Percentiles rank a stretch among this genome's conserved stretches.
These are phyloP conservation scores for Phytophthora sojae DNA, from an alignment of 352 stramenopile species.

Conservation along the genomic window DNA sequence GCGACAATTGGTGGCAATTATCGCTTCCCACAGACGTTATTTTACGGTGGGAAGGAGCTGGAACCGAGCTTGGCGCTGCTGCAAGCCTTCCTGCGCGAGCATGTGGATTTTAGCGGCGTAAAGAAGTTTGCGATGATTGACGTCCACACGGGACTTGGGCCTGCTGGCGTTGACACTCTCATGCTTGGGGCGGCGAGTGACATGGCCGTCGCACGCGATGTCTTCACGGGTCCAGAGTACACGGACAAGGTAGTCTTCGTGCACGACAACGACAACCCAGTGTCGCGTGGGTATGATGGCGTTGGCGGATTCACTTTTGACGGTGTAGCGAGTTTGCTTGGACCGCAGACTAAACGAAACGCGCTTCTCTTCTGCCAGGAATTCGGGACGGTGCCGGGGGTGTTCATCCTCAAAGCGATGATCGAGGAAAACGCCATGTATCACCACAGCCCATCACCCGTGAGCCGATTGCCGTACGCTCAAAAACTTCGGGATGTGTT, in stretches of 20 bases:
- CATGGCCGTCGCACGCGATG: constrained; percentile 35
- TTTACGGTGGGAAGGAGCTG: constrained; percentile 84
- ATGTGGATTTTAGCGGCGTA: constrained; percentile 52
- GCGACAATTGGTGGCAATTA: constrained; percentile 92
- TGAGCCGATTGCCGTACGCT: constrained; percentile 59
- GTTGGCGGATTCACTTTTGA: constrained; percentile 52
- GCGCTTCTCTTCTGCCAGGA: constrained; percentile 64
- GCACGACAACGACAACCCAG: constrained; percentile 40
- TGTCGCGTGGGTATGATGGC: constrained; percentile 65
- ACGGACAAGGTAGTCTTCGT: constrained; percentile 41
- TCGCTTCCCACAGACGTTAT: constrained; percentile 81
- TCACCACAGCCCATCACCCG: constrained; percentile 45
- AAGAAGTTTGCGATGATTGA: constrained; percentile 86
- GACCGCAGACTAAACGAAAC: constrained; percentile 24
- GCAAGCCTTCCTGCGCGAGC: constrained; percentile 62
- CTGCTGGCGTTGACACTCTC: constrained; percentile 65
- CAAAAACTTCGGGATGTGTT: constrained; percentile 78
- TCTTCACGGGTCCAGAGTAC: constrained; percentile 39
- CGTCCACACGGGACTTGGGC: constrained; percentile 93
- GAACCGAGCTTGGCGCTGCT: constrained; percentile 77
- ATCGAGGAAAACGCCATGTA: constrained; percentile 72
- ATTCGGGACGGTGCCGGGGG: constrained; percentile 69
- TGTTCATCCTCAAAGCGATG: constrained; percentile 70
- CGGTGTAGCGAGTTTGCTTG: constrained; percentile 46
- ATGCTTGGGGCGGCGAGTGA: constrained; percentile 42